Base-by-base conservation (phyloP, 2,329 filamentous ascomycete genomes). In the Catunica adiposa region DNA sequence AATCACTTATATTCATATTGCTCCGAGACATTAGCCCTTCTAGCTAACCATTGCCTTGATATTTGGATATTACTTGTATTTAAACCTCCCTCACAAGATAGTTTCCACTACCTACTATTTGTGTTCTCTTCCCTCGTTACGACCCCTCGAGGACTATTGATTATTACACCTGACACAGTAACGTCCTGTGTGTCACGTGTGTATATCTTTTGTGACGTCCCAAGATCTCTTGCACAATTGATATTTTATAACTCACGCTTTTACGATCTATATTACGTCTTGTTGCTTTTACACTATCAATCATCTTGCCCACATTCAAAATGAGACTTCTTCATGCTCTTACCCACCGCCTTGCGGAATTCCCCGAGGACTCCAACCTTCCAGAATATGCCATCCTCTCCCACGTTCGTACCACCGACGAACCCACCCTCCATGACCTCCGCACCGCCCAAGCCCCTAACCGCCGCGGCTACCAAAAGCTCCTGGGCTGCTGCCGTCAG, bases 371-470 rank as follows among this genome's bases (percentile, higher is more conserved):
- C 23, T n/a, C 5, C 4, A 53, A 51, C 34, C 34, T 55, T 7
- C 64, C 64, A 3, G 56, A 59, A 47, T 66, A 66, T 55, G 64
- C 63, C 48, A 65, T 67, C 44, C 57, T 67, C 8, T 66, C 65
- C 14, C 65, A 67, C 58, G 65, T 63, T n/a, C 65, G 64, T 62
- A 62, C 59, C 8, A 38, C 59, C 1, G 64, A 65, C 3, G 65
- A 67, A 51, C 62, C 65, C 31, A 61, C 59, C 3, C 60, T 61
- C 44, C 61, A 61, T 22, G 59, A 62, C 55, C 56, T 62, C 57
- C 54, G 52, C 8, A 51, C 60, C 4, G 58, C 57, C 2, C 52
- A 57, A 4, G 53, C 56, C n/a, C 26, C 25, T 9, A 22, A 48
- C 31, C 52, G 37, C 40, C 25, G 52, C 1, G 60, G 61, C 2